Percentiles rank a stretch among this genome's conserved stretches.
Conservation (phyloP, 305 asterid genomes). For the Fraxinus latifolia region DNA sequence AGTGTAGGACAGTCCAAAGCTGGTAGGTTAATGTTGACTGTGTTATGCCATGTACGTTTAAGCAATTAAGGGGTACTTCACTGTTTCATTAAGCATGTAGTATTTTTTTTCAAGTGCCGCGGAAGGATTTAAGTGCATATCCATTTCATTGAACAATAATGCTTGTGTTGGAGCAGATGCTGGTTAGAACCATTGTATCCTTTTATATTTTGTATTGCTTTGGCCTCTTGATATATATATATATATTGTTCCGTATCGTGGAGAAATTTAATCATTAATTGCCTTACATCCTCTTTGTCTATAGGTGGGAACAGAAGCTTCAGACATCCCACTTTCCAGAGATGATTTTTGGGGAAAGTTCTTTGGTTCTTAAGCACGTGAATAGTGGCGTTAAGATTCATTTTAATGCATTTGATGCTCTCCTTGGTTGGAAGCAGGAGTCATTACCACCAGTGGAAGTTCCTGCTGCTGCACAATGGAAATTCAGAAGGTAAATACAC, state of each 20-base stretch:
- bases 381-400: slow-evolving; percentile 58
- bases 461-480: slow-evolving; percentile 97
- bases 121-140: neutral
- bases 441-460: slow-evolving; percentile 92
- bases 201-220: neutral
- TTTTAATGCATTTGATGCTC: slow-evolving; percentile 90
- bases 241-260: slow-evolving; percentile 10
- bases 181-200: neutral
- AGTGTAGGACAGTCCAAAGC: neutral
- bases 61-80: neutral
- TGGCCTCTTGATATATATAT: neutral
- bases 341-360: slow-evolving; percentile 95
- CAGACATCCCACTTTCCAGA: slow-evolving; percentile 84
- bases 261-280: neutral
- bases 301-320: slow-evolving; percentile 96
- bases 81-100: neutral
- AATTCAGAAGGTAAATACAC: slow-evolving; percentile 61
- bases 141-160: neutral
- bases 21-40: neutral
- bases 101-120: neutral
- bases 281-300: slow-evolving; percentile 10
- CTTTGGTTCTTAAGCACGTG: slow-evolving; percentile 65
- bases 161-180: neutral
- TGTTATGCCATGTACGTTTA: neutral
- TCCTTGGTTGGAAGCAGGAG: slow-evolving; percentile 85